Base-by-base conservation (phyloP, 139 green algal genomes). In the Marvania coccoides region DNA sequence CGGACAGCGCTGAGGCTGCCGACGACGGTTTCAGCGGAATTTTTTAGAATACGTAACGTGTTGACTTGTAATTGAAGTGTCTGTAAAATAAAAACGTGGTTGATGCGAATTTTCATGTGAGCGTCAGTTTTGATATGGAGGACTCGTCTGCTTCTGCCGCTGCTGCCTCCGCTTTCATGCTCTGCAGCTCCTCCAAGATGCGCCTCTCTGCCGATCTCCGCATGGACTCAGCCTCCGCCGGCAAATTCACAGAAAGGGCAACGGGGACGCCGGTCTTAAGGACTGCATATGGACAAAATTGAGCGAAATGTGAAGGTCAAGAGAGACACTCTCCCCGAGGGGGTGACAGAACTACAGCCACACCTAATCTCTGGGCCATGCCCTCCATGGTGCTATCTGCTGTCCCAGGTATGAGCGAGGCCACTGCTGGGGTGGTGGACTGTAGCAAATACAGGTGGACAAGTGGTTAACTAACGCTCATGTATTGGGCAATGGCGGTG, bases 361-460 rank as follows among this genome's bases (percentile, higher is more conserved):
- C 15, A 60, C 67, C 57, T 42, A 74, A 31, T 6, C 67, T 47
- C 30, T 74, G 67, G 29, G 67, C 35, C 67, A 74, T 74, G 48
- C 48, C 58, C n/a, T 23, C 26, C 6, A 38, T 13, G 12, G 64
- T 58, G 4, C 57, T 33, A 9, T 68, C 67, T 9, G 37, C 65
- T 19, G 38, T 47, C 1, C 57, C 58, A 10, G n/a, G 58, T 19
- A 75, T 34, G 26, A 75, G 58, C 7, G 69, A 63, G 1, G 69
- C 63, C 19, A 46, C 67, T 26, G 67, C 28, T 3, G 67, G 58
- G 9, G 40, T 6, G 2, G 46, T 24, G 47, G 53, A 40, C 67
- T 74, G 58, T 37, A 63, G n/a, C 19, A n/a, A n/a, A n/a, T n/a
- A n/a, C n/a, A n/a, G n/a, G n/a, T n/a, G n/a, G n/a, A n/a, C n/a